A percentile compares a stretch with the other conserved stretches of the same genome.
Evolutionary conservation across 2,329 filamentous ascomycete species (phyloP).

Genomic region (Colletotrichum sp.): DNA sequence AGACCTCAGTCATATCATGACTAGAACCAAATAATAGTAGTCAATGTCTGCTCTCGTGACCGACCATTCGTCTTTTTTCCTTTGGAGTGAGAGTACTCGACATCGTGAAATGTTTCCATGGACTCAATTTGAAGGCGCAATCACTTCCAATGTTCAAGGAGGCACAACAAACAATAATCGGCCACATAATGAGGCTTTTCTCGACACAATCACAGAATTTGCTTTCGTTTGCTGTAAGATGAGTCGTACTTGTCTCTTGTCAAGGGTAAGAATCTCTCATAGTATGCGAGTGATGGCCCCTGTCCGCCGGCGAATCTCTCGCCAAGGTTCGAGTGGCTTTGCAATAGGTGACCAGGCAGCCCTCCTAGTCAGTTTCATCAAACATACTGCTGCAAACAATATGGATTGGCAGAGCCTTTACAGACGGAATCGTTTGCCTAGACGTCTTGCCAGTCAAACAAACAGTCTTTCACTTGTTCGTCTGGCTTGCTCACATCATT

Average conservation of each 20-base stretch:
- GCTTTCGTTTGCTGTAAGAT: background rate
- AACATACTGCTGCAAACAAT: background rate
- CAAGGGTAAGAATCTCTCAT: background rate
- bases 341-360: background rate
- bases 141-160: background rate
- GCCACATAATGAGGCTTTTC: background rate
- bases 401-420: background rate
- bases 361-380: background rate
- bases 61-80: background rate
- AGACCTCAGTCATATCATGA: background rate
- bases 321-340: background rate
- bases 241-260: background rate
- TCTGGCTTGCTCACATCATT: background rate
- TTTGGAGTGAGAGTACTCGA: background rate
- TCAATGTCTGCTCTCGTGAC: fast-evolving
- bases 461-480: background rate
- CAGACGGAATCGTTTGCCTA: background rate
- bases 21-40: background rate
- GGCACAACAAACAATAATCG: background rate
- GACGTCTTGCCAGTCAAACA: background rate
- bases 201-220: background rate
- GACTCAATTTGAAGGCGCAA: background rate
- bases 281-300: fast-evolving
- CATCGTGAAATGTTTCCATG: background rate
- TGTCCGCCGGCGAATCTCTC: background rate